Percentiles rank a stretch among this genome's conserved stretches.
These are phyloP conservation scores for Pezicula radicicola DNA, from an alignment of 2,329 filamentous ascomycete genomes.

Conservation along the genomic window DNA sequence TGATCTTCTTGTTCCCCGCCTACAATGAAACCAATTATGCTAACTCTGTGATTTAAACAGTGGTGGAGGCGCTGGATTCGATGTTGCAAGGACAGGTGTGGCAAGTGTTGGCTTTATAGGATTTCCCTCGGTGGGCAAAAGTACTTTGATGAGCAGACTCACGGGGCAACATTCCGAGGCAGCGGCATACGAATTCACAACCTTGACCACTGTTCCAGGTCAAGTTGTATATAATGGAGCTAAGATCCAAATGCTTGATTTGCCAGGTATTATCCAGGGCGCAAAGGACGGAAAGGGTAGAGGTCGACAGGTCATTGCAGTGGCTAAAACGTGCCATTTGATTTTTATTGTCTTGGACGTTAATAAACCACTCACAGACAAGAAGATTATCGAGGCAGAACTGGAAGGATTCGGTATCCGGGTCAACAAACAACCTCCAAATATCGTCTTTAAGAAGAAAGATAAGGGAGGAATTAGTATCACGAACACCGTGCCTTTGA, in stretches of 20 bases:
- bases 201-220: conserved; percentile 92
- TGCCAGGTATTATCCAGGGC: conserved; percentile 97
- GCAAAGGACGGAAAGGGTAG: conserved; percentile 97
- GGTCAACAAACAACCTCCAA: conserved; percentile 95
- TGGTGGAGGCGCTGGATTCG: conserved; percentile 86
- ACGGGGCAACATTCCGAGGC: conserved; percentile 97
- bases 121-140: conserved; percentile 97
- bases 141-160: conserved; percentile 90
- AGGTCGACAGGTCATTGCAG: conserved; percentile 97
- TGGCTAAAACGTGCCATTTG: conserved; percentile 96
- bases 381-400: conserved; percentile 91
- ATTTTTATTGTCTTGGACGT: conserved; percentile 99
- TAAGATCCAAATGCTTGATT: conserved; percentile 96
- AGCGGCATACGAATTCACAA: conserved; percentile 98
- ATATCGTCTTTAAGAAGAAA: conserved; percentile 99
- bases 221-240: conserved; percentile 96
- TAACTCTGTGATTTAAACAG: conserved; percentile 54
- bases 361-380: conserved; percentile 97
- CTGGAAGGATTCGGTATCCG: conserved; percentile 96
- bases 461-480: conserved; percentile 97
- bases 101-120: conserved; percentile 97
- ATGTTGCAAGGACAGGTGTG: conserved; percentile 95
- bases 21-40: too few relatives aligned
- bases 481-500: conserved; percentile 88
- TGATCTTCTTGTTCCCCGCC: too few relatives aligned